Evolutionary conservation across 495 filamentous ascomycete genomes (phyloP).

Genomic region (Sphaerosporella brunnea): DNA sequence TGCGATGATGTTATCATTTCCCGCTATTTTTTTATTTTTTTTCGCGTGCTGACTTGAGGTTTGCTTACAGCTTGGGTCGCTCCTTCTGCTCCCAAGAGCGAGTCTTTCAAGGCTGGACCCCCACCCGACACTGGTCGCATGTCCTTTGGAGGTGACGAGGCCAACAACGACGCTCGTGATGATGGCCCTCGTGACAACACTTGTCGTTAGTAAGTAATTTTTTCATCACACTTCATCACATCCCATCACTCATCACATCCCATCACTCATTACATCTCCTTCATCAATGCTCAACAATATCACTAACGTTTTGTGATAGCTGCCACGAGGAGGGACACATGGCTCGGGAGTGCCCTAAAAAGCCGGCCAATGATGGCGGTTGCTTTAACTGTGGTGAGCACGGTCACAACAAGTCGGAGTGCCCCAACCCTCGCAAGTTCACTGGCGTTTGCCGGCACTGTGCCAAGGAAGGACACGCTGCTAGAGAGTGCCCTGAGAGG

Average conservation of each 20-base stretch:
- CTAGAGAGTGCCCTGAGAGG: constrained; percentile 52
- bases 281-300: no score
- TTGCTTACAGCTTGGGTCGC: neutral
- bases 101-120: neutral
- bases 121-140: neutral
- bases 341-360: constrained; percentile 52
- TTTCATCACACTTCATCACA: neutral
- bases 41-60: neutral
- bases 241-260: no score
- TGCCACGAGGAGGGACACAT: constrained; percentile 26
- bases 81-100: neutral
- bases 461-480: constrained; percentile 35
- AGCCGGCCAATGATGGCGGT: constrained; percentile 35
- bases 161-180: neutral
- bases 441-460: constrained; percentile 58
- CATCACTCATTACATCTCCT: no score
- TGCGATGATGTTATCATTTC: no score
- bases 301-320: constrained; percentile 6
- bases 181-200: constrained; percentile 6
- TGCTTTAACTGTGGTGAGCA: constrained; percentile 70
- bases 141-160: constrained; percentile 1
- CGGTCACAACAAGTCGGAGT: constrained; percentile 41
- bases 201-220: constrained; percentile 32
- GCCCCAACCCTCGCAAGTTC: constrained; percentile 45
- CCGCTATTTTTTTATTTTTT: neutral